Evolutionary conservation across 257 asterid species (phyloP), one percentile per base, ranked within the genome.

Genomic region (Solanum infundibuliforme): DNA sequence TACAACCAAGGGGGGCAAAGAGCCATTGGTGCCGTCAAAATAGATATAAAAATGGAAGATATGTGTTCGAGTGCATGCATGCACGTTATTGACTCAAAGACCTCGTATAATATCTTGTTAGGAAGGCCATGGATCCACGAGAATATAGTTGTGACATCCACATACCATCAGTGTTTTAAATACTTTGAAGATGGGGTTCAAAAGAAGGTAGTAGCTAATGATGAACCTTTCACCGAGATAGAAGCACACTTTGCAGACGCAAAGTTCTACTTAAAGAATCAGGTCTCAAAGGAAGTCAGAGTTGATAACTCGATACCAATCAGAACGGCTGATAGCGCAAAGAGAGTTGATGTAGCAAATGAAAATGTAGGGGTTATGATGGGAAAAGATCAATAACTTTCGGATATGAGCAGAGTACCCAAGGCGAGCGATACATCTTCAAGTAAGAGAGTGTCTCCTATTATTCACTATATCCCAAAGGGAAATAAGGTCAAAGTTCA

Each of bases 311-410:
- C 3, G 14, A 34, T 32, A 1, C 79, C 8, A 3, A 14, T 12
- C 65, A 14, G 5, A 31, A 29, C 0, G 11, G 23, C 0, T 29
- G 3, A 69, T 29, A 1, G 1, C 2, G 0, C 3, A 69, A 14
- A 6, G 5, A 29, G 18, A 2, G 23, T 0, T 14, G 23, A 31
- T 31, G 10, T 69, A 29, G 23, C 11, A 6, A 7, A 3, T 14
- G 5, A 34, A 31, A 69, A 29, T 12, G 12, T 8, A 14, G 1
- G 34, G 76, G 3, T 69, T 6, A 14, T 13, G 12, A 5, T 1
- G 9, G 11, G 0, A 14, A 69, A 6, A 16, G 1, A 6, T 69
- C 39, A 29, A 69, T 0, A 6, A 5, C 34, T 25, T 66, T 66
- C 0, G 5, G 6, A 29, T 14, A 29, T 7, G 12, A 14, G 29